These are phyloP conservation scores for Cardamine occulta DNA, from an alignment of 345 rosid genomes.

Conservation along the genomic window DNA sequence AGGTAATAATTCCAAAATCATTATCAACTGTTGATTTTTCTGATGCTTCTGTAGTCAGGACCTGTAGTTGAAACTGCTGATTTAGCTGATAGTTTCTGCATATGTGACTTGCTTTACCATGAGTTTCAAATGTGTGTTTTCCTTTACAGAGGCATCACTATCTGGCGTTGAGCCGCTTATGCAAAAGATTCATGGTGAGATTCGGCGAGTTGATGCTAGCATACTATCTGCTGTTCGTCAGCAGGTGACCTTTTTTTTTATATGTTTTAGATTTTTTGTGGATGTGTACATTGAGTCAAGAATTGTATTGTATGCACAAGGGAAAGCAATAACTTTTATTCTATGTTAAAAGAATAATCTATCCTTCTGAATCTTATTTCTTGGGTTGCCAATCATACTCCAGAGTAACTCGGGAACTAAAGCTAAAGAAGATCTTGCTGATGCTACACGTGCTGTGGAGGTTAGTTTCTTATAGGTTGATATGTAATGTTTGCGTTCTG, in stretches of 20 bases:
- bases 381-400: conserved; percentile 26
- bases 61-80: conserved; percentile 13
- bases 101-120: conserved; percentile 4
- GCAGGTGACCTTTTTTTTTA: conserved; percentile 62
- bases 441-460: conserved; percentile 98
- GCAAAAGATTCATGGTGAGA: conserved; percentile 95
- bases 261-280: conserved; percentile 17
- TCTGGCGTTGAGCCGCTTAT: conserved; percentile 97
- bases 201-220: conserved; percentile 90
- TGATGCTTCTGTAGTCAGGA: neutral
- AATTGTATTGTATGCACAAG: conserved; percentile 1
- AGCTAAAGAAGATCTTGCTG: conserved; percentile 99
- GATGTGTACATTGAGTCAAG: conserved; percentile 20
- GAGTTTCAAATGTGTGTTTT: conserved; percentile 31
- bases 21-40: neutral
- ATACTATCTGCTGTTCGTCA: conserved; percentile 96
- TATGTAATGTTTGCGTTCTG: neutral
- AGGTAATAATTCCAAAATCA: conserved; percentile 45
- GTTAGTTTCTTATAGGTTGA: conserved; percentile 50
- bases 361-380: conserved; percentile 14
- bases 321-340: neutral
- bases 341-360: conserved; percentile 1
- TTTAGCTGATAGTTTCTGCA: conserved; percentile 17
- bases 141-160: conserved; percentile 81
- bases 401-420: conserved; percentile 98